Evolutionary conservation across 2,329 filamentous ascomycete genomes (phyloP), one percentile per base, ranked within the genome.

Genomic region (Elsinoe fawcettii): DNA sequence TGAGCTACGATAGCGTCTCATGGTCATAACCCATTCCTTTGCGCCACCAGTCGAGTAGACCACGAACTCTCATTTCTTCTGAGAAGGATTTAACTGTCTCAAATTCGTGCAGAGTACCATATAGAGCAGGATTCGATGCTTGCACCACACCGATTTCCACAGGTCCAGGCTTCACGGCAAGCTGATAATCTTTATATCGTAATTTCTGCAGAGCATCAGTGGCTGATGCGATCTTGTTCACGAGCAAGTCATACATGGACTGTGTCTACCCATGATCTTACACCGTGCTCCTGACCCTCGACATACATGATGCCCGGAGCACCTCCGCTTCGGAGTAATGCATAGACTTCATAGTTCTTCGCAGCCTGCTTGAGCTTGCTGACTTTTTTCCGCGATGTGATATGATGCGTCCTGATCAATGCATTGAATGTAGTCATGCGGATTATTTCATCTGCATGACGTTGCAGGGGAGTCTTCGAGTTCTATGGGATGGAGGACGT

Each of bases 231-330:
- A 37, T 4, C 14, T 12, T n/a, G 14, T 12, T 12, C 4, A 14
- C 5, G 5, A 37, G 9, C 4, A 14, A 14, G 14, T 37, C 5
- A 30, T 63, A 73, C 77, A 57, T 86, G 80, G 1, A 89, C 85
- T 1, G 74, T 73, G 9, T 73, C 74, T 3, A 89, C 83, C 86
- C 86, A 90, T 12, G 75, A 74, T 58, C 74, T 75, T 2, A 89
- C 80, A 1, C 75, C 74, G 1, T 66, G 64, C 62, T 80, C 77
- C n/a, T 77, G 72, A 1, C 82, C 81, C 66, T 88, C 84, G 51
- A 85, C 86, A 66, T 90, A 88, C 87, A 91, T 90, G 63, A 91
- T 83, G 1, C 87, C 87, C 0, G 87, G 87, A 22, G 79, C 80
- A 1, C 83, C 82, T 9, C 87, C 86, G 60, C 79, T 83, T 23